Percentiles rank a stretch among this genome's conserved stretches.
These are phyloP conservation scores for Populus hybrid DNA, from an alignment of 441 rosid species.

Conservation along the genomic window DNA sequence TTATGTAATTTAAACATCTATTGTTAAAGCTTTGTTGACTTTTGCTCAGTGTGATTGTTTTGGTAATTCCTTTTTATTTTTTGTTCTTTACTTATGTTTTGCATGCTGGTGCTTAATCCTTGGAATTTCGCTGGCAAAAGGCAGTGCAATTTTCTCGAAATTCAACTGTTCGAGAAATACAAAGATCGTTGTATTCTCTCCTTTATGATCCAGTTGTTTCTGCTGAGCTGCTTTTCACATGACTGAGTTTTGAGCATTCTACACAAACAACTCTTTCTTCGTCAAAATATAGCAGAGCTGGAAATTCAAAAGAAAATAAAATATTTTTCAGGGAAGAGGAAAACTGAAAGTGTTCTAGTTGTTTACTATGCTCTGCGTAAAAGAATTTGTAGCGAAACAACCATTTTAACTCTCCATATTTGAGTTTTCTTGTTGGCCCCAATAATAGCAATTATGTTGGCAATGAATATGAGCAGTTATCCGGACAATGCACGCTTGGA, in stretches of 20 bases:
- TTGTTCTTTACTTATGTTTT: slow-evolving; percentile 18
- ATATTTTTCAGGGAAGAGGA: slow-evolving; percentile 54
- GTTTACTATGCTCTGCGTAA: slow-evolving; percentile 67
- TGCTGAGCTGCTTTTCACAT: slow-evolving; percentile 63
- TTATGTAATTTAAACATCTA: background rate
- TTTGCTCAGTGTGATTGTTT: background rate
- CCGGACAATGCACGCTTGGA: slow-evolving; percentile 35
- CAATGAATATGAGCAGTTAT: slow-evolving; percentile 37
- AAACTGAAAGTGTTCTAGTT: slow-evolving; percentile 50
- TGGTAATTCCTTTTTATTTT: background rate
- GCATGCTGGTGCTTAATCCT: slow-evolving; percentile 91
- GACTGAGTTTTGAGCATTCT: slow-evolving; percentile 64
- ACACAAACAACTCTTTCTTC: slow-evolving; percentile 36
- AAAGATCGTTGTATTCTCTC: slow-evolving; percentile 72
- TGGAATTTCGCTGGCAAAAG: slow-evolving; percentile 89
- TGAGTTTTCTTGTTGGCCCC: slow-evolving; percentile 53
- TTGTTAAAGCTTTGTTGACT: background rate
- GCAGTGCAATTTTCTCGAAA: slow-evolving; percentile 74
- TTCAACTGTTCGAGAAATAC: slow-evolving; percentile 63
- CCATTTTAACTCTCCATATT: slow-evolving; percentile 51
- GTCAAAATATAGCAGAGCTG: slow-evolving; percentile 48
- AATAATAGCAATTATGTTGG: slow-evolving; percentile 40
- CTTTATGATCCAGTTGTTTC: slow-evolving; percentile 81
- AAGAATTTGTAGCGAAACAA: slow-evolving; percentile 62
- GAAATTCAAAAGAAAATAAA: slow-evolving; percentile 59